phyloP scores from a whole-genome alignment of 1,284 basidiomycete species.

The Inonotus obliquus region DNA sequence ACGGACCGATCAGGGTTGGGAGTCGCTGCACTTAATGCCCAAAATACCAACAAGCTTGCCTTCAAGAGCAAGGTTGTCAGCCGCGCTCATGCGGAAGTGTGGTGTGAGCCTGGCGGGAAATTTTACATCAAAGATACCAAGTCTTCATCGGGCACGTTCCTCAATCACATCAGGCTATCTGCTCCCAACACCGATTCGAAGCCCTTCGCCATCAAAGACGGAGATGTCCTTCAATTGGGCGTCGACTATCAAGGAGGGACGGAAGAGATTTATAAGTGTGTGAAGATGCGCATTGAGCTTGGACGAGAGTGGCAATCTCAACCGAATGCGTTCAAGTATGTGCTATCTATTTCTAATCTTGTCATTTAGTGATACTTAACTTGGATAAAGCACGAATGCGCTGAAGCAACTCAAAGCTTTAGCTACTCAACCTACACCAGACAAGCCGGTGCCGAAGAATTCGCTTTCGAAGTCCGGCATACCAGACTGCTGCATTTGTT shows the following conservation, averaged over 20 bases:
- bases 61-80: conserved; percentile 98
- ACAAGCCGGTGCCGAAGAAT: conserved; percentile 25
- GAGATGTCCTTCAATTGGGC: conserved; percentile 93
- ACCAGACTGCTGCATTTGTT: conserved; percentile 93
- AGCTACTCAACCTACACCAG: conserved; percentile 35
- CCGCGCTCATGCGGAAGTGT: conserved; percentile 92
- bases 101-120: conserved; percentile 61
- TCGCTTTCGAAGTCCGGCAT: conserved; percentile 46
- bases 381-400: conserved; percentile 57
- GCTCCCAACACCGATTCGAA: conserved; percentile 80
- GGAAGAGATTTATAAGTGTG: conserved; percentile 96
- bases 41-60: conserved; percentile 80
- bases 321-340: conserved; percentile 94
- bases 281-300: conserved; percentile 94
- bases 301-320: conserved; percentile 86
- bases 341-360: conserved; percentile 20
- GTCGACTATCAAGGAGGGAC: conserved; percentile 98
- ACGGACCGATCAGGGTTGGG: conserved; percentile 78
- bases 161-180: conserved; percentile 91
- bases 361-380: conserved; percentile 11
- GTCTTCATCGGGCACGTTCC: conserved; percentile 88
- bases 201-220: conserved; percentile 83
- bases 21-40: conserved; percentile 62
- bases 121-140: conserved; percentile 94
- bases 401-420: conserved; percentile 78